Percentiles rank a stretch among this genome's conserved stretches.
phyloP scores from a whole-genome alignment of 768 basidiomycete genomes.

The Leccinellum albellum region DNA sequence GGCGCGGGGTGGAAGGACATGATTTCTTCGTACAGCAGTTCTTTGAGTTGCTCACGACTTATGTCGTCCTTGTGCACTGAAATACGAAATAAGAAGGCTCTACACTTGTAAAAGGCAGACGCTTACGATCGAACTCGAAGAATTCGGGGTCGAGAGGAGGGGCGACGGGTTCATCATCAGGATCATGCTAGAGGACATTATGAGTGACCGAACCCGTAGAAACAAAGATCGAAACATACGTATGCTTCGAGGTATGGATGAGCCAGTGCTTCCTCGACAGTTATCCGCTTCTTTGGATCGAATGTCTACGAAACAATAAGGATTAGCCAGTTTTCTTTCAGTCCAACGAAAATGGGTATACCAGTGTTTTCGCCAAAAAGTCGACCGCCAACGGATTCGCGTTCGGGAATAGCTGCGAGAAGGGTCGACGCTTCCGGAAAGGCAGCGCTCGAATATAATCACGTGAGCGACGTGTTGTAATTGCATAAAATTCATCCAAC shows the following conservation, averaged over 20 bases:
- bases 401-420: conserved; percentile 84
- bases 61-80: conserved; percentile 93
- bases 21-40: conserved; percentile 92
- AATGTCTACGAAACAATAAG: conserved; percentile 60
- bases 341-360: conserved; percentile 28
- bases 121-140: conserved; percentile 94
- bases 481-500: conserved; percentile 96
- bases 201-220: conserved; percentile 3
- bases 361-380: conserved; percentile 82
- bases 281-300: conserved; percentile 95
- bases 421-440: conserved; percentile 83
- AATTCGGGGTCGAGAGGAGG: conserved; percentile 94
- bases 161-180: conserved; percentile 94
- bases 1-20: conserved; percentile 76
- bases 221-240: conserved; percentile 38
- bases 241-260: conserved; percentile 96
- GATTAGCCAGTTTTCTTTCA: not conserved
- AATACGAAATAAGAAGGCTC: not conserved
- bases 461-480: conserved; percentile 85
- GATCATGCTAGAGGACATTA: conserved; percentile 63
- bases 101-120: not conserved
- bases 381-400: conserved; percentile 77
- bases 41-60: conserved; percentile 92
- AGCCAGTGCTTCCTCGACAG: conserved; percentile 90
- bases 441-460: conserved; percentile 95